Conservation (phyloP, 495 filamentous ascomycete species). For the Terfezia claveryi region DNA sequence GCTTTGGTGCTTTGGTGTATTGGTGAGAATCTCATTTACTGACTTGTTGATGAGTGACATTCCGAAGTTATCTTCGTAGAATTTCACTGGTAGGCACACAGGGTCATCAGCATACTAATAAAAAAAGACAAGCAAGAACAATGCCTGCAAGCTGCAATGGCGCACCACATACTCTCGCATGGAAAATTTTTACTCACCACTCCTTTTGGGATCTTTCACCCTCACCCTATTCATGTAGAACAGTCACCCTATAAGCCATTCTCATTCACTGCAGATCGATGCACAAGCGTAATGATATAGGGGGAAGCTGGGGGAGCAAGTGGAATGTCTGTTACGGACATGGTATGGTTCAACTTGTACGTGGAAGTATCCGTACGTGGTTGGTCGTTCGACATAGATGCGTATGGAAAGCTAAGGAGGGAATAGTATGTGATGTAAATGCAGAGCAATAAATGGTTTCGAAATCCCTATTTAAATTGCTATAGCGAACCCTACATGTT, state of each 20-base stretch:
- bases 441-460: too few species aligned
- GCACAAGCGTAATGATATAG: not conserved
- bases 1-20: too few species aligned
- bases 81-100: conserved; percentile 38
- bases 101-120: too few species aligned
- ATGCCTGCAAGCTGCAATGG: too few species aligned
- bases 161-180: too few species aligned
- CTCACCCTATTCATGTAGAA: conserved; percentile 45
- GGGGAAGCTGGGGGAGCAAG: not conserved
- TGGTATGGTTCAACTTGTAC: conserved; percentile 71
- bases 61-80: conserved; percentile 72
- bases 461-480: too few species aligned
- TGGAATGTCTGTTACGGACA: conserved; percentile 29
- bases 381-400: too few species aligned
- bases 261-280: not conserved
- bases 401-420: too few species aligned
- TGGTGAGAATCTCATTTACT: conserved; percentile 13
- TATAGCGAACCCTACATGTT: too few species aligned
- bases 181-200: conserved; percentile 26
- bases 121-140: too few species aligned
- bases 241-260: conserved; percentile 7
- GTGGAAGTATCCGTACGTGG: conserved; percentile 41
- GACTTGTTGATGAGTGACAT: conserved; percentile 64
- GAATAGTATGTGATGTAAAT: too few species aligned
- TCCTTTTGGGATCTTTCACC: conserved; percentile 81